Percentiles rank a stretch among this genome's conserved stretches.
Evolutionary conservation across 192 early-diverging fungal species (phyloP).

Genomic region (Linnemannia elongata): DNA sequence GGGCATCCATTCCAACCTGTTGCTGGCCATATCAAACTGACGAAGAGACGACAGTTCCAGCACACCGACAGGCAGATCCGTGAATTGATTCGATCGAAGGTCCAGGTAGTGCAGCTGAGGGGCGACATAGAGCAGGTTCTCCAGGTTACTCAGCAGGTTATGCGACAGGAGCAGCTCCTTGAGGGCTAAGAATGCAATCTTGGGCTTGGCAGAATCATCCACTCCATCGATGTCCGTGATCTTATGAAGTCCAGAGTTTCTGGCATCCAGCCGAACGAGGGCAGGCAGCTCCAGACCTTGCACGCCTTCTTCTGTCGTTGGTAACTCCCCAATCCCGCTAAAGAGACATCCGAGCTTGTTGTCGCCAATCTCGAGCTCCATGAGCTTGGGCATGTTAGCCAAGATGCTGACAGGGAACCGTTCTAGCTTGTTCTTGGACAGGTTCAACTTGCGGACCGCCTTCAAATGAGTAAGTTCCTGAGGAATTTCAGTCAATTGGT

Average conservation of each 20-base stretch:
- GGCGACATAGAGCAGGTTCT: conserved; percentile 37
- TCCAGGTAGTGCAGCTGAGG: conserved; percentile 60
- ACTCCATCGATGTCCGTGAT: conserved; percentile 44
- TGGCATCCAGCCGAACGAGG: conserved; percentile 38
- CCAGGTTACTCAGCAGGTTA: conserved; percentile 55
- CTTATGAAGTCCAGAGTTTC: conserved; percentile 42
- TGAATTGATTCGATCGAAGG: conserved; percentile 59
- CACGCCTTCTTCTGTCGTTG: conserved; percentile 4
- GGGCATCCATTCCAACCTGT: conserved; percentile 59
- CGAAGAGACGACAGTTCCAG: conserved; percentile 49
- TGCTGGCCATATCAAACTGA: conserved; percentile 66
- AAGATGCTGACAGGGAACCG: conserved; percentile 50
- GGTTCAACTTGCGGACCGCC: conserved; percentile 51
- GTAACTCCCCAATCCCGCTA: conserved; percentile 22
- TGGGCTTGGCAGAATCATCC: conserved; percentile 35
- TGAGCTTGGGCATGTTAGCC: conserved; percentile 57
- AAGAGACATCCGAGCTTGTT: conserved; percentile 55
- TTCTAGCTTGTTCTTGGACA: conserved; percentile 60
- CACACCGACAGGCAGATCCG: conserved; percentile 57
- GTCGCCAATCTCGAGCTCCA: conserved; percentile 57
- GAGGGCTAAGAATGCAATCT: conserved; percentile 50
- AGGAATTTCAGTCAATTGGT: conserved; percentile 56
- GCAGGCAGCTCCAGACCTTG: background rate
- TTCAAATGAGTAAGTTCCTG: conserved; percentile 51
- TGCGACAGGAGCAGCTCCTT: conserved; percentile 60